Conservation (phyloP, 2,329 filamentous ascomycete genomes). For the Fusarium neocosmosporiellum region DNA sequence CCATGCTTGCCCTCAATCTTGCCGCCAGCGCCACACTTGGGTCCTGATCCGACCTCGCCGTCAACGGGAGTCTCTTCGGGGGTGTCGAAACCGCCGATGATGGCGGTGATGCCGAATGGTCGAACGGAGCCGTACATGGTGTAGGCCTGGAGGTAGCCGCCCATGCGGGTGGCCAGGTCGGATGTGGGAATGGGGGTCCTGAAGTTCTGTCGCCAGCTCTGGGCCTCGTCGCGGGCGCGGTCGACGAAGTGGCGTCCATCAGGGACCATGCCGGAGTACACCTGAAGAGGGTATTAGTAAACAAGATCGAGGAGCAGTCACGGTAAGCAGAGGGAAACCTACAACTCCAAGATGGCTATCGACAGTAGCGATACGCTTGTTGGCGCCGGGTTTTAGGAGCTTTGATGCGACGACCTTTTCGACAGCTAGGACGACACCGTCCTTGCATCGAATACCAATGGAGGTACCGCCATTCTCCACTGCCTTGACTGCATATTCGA, state of each 20-base stretch:
- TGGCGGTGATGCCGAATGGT: constrained; percentile 95
- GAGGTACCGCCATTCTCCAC: constrained; percentile 98
- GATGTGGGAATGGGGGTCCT: constrained; percentile 92
- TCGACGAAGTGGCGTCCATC: constrained; percentile 96
- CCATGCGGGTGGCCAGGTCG: constrained; percentile 91
- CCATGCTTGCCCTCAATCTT: constrained; percentile 82
- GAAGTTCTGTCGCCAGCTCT: constrained; percentile 91
- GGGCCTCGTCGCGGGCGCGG: constrained; percentile 92
- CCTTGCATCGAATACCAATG: constrained; percentile 95
- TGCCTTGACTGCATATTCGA: constrained; percentile 98
- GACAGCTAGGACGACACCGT: constrained; percentile 93
- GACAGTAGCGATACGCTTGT: constrained; percentile 96
- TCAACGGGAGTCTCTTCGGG: constrained; percentile 88
- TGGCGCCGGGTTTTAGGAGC: constrained; percentile 92
- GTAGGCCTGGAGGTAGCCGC: constrained; percentile 95
- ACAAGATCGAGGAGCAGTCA: not conserved
- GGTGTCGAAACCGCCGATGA: constrained; percentile 92
- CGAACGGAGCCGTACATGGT: constrained; percentile 97
- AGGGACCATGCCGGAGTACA: constrained; percentile 92
- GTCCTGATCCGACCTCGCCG: constrained; percentile 88
- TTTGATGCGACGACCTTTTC: constrained; percentile 98
- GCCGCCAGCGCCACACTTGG: constrained; percentile 82
- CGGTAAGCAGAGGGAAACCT: constrained; percentile 54
- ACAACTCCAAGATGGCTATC: constrained; percentile 95
- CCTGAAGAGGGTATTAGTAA: constrained; percentile 56